Evolutionary conservation across 805 yeast species (phyloP), one percentile per base, ranked within the genome.

Genomic region (Kockiozyma suomiensis): DNA sequence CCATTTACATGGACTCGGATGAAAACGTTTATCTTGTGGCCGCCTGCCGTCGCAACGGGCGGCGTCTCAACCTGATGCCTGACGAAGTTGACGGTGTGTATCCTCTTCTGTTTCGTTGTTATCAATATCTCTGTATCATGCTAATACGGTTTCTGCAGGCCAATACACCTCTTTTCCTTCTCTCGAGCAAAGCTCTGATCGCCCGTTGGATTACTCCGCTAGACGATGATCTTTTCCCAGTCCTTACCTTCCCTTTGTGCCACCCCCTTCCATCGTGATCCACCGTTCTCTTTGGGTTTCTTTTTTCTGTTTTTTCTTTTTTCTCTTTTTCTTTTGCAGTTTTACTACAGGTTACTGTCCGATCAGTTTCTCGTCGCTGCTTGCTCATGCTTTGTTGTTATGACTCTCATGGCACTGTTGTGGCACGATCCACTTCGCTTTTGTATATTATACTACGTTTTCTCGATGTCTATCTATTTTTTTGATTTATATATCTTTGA

Each of bases 131-230:
- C n/a, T n/a, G 8, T 6, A 21, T 19, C 21, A 12, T 35, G 7
- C 12, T 7, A 5, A 19, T 10, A 10, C 30, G 19, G 33, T 12
- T 25, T 30, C 6, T 33, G n/a, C 40, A 57, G 62, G 51, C 23
- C 58, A 42, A 48, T 58, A 58, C 54, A 49, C 48, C 13, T 58
- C 62, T 6, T 58, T 58, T 25, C 62, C 62, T 8, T 43, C 62
- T 13, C 54, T 58, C 30, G 62, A 58, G 38, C 47, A 38, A 21
- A 10, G 28, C 47, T 17, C 43, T 49, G 53, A 49, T 37, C 53
- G 26, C 12, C 37, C 50, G 7, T 49, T 50, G 51, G 50, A 38
- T 41, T 17, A 17, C 35, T 30, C 45, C 46, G 54, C 41, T 32
- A 17, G 15, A n/a, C 49, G 47, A 38, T 50, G 54, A 50, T 50